Base-by-base conservation (phyloP, 2,329 filamentous ascomycete genomes). In the Paecilomyces niveus region DNA sequence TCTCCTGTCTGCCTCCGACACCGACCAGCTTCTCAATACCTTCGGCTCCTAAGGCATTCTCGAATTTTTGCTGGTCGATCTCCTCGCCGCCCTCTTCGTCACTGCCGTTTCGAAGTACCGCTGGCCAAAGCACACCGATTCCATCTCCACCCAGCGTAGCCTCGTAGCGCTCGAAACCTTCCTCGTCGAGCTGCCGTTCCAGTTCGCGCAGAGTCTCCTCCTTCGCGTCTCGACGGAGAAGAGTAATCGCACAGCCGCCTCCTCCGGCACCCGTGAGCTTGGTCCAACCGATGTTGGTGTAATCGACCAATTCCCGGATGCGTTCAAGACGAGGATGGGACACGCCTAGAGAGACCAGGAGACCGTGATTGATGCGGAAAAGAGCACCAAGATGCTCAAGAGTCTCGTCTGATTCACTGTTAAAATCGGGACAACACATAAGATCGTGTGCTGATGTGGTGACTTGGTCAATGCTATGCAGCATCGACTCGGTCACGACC, bases 231-330 rank as follows among this genome's bases (percentile, higher is more conserved):
- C 90, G 89, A 63, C 88, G 89, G 54, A 99, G 80, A 3, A 99
- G 79, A 0, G 93, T 95, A 65, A 99, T 97, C 2, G 92, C 93
- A 74, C 95, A 97, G 2, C 94, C 94, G 58, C 94, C 95, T 11
- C 94, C 95, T 22, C 94, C 94, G 1, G 94, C 94, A 33, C 94
- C 94, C 0, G 94, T 99, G 58, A 99, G 83, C 74, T 99, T 99
- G 11, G 94, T 97, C 92, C 92, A 99, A 31, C 94, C 94, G 58
- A 97, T 89, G 49, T 88, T 89, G 58, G 91, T 85, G 66, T 94
- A 86, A 65, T 99, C 93, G 54, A 96, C 89, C 26, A 99, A 80
- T 75, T 96, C 93, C 62, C 94, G 86, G 65, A 99, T 87, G 32
- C 93, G 86, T 76, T 99, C 94, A 26, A 99, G 82, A 53, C 92